Conservation (phyloP, 2,329 filamentous ascomycete genomes). For the Colletotrichum echinochloae region DNA sequence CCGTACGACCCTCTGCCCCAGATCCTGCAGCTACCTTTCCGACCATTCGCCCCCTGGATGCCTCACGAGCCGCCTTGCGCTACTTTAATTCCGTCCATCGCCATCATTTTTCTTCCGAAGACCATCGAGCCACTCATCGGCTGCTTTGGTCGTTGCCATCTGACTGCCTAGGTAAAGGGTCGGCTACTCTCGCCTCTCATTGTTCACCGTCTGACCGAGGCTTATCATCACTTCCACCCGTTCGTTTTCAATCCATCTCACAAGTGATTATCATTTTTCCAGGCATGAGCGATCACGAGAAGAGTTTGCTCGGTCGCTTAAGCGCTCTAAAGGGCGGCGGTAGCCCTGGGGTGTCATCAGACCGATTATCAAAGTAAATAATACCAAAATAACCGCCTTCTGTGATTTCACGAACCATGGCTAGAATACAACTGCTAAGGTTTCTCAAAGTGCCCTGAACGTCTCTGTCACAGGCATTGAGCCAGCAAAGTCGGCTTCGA, state of each 20-base stretch:
- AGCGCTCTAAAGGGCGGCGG: slow-evolving; percentile 62
- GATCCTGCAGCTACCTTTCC: slow-evolving; percentile 5
- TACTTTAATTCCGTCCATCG: background rate
- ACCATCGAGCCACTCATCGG: slow-evolving; percentile 10
- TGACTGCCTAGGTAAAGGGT: slow-evolving; percentile 13
- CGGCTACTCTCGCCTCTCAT: background rate
- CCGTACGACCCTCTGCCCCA: background rate
- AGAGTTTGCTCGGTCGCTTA: slow-evolving; percentile 64
- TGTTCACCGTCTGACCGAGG: slow-evolving; percentile 2
- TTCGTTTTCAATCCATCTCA: background rate
- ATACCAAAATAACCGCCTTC: background rate
- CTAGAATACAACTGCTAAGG: slow-evolving; percentile 11
- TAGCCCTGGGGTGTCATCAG: slow-evolving; percentile 43
- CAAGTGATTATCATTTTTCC: background rate
- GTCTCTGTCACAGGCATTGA: slow-evolving; percentile 55
- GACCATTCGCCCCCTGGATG: slow-evolving; percentile 19
- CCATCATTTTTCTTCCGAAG: background rate
- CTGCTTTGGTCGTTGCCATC: background rate
- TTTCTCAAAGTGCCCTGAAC: slow-evolving; percentile 43
- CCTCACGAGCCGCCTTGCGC: slow-evolving; percentile 32
- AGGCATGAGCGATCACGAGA: slow-evolving; percentile 49
- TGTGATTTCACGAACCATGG: slow-evolving; percentile 11
- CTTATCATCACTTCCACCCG: background rate
- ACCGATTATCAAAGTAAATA: slow-evolving; percentile 56
- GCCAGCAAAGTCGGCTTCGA: slow-evolving; percentile 56